phyloP scores from a whole-genome alignment of 2,329 filamentous ascomycete genomes.

The Penicillium sp. region DNA sequence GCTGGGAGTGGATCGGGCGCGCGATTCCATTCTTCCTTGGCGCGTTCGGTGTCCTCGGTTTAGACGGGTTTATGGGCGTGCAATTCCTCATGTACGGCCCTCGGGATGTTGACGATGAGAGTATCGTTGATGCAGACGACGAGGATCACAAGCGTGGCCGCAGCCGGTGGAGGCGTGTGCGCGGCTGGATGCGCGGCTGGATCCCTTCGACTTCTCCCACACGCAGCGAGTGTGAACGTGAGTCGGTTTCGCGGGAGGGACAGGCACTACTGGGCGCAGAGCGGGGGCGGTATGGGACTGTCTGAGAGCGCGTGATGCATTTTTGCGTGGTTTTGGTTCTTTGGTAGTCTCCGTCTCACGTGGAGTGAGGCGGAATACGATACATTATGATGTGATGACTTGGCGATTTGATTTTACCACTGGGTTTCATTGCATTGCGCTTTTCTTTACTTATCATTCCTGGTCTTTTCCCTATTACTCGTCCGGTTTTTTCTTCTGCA shows the following conservation, averaged over 20 bases:
- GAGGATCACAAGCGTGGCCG: slow-evolving; percentile 39
- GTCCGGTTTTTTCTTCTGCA: not conserved
- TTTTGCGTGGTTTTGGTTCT: not conserved
- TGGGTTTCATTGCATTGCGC: slow-evolving; percentile 3
- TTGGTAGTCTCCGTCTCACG: not conserved
- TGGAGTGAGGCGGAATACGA: slow-evolving; percentile 4
- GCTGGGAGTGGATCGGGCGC: slow-evolving; percentile 58
- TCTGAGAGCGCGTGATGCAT: slow-evolving; percentile 23
- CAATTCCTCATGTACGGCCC: slow-evolving; percentile 65
- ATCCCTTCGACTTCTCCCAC: slow-evolving; percentile 53
- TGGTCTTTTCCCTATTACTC: not conserved
- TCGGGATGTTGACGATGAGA: slow-evolving; percentile 43
- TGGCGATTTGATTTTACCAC: not conserved
- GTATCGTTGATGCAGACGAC: slow-evolving; percentile 35
- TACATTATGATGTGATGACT: slow-evolving; percentile 13
- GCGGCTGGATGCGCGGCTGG: slow-evolving; percentile 68
- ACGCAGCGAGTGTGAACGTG: slow-evolving; percentile 24
- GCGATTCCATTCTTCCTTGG: slow-evolving; percentile 67
- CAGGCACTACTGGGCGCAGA: slow-evolving; percentile 33
- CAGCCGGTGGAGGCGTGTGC: slow-evolving; percentile 58
- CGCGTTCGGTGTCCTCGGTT: slow-evolving; percentile 62
- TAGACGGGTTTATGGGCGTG: slow-evolving; percentile 64
- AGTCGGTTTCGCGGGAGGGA: slow-evolving; percentile 25
- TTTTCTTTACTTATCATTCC: not conserved
- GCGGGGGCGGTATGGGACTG: slow-evolving; percentile 36